Percentiles rank a stretch among this genome's conserved stretches.
Conservation (phyloP, 164 flowering plant species). For the Stephania yunnanensis region DNA sequence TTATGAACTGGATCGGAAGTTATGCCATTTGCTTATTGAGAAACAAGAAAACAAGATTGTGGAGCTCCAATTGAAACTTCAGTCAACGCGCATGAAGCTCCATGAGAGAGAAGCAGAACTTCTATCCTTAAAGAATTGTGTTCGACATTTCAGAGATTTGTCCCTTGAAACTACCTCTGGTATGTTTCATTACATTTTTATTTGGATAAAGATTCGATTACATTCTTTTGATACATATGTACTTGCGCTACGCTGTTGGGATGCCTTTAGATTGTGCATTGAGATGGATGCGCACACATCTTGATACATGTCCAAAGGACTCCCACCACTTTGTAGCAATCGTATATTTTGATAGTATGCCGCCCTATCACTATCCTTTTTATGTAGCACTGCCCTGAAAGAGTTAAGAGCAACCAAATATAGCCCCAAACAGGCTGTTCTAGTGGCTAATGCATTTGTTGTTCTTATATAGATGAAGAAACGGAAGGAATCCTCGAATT, state of each 20-base stretch:
- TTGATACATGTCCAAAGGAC: too few species aligned
- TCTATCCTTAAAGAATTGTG: conserved; percentile 50
- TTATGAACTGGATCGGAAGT: conserved; percentile 44
- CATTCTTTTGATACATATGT: neutral
- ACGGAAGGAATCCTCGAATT: conserved; percentile 9
- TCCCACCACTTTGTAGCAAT: too few species aligned
- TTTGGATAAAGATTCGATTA: neutral
- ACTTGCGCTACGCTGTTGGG: too few species aligned
- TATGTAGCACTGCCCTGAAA: neutral
- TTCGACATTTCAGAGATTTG: conserved; percentile 44
- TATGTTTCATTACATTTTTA: conserved; percentile 8
- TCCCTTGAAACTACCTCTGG: conserved; percentile 45
- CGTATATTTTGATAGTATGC: too few species aligned
- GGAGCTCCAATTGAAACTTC: conserved; percentile 50
- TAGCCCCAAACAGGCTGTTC: neutral
- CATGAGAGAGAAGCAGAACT: conserved; percentile 65
- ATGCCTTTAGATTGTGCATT: too few species aligned
- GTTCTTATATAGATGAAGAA: conserved; percentile 38
- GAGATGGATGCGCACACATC: too few species aligned
- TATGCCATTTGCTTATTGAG: conserved; percentile 49
- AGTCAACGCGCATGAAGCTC: conserved; percentile 41
- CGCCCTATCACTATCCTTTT: too few species aligned
- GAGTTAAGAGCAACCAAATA: neutral
- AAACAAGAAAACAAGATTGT: conserved; percentile 56
- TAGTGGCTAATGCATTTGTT: neutral